Evolutionary conservation across 495 filamentous ascomycete genomes (phyloP), one percentile per base, ranked within the genome.

Genomic region (Massariosphaeria phaeospora): DNA sequence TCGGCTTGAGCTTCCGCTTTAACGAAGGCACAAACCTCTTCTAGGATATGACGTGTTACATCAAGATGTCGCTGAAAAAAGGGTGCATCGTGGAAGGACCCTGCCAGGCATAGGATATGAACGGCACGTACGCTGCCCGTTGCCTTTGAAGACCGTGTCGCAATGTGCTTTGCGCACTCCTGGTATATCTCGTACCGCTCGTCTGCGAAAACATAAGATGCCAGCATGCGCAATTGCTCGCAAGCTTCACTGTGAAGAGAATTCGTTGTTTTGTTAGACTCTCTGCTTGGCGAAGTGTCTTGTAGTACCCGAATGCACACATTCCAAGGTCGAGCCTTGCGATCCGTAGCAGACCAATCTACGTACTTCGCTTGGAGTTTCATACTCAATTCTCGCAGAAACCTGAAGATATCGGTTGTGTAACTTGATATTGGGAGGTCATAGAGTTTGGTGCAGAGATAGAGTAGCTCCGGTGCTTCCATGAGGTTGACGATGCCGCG

Each of bases 401-500:
- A 62, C 11, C 47, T 55, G 68, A 78, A 29, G 72, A 84, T 69
- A 67, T 81, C 66, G 52, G 68, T 59, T 75, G 86, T 69, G 64
- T 81, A 75, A 38, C 71, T 66, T 58, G 76, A 66, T 65, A 94
- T 70, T 13, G 89, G 83, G 24, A 95, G 70, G 9, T 81, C 77
- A 29, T 79, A 67, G 29, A 91, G 71, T 64, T 95, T 96, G 43
- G 77, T 69, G 59, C 84, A 86, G n/a, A 95, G 62, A 66, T 93
- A 85, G 12, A 85, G 64, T 26, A 91, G 66, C 5, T 73, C 69
- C 0, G 74, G 68, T 18, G 77, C 70, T 0, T 73, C 64, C 50
- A 86, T 80, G 39, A 89, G 75, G 35, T 72, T 68, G 33, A 85
- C 71, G 25, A 90, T 85, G 17, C 76, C 76, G 5, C 62, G 67